Evolutionary conservation across 2,329 filamentous ascomycete species (phyloP), one percentile per base, ranked within the genome.

Genomic region (Cadophora sp.): DNA sequence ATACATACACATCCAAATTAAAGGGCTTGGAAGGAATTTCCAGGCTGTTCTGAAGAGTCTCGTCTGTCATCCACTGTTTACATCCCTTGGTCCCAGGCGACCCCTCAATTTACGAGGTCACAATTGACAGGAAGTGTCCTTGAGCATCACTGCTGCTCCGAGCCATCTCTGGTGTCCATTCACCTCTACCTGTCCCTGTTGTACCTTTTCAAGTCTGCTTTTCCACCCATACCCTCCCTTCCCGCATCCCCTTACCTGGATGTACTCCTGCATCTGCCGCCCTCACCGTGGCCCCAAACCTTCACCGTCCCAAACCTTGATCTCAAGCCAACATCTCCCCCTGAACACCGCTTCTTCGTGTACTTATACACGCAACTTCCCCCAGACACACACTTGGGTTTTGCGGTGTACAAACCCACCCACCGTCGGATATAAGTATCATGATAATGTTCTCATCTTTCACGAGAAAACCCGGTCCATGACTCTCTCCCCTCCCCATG

Each of bases 281-380:
- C 12, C 34, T 43, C 9, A 26, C 11, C 11, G 9, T 27, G 34
- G 11, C 8, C n/a, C 19, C 56, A 12, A 29, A 34, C 56, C 37
- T 34, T 40, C 56, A 40, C 56, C 56, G 56, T 59, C 34, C 14
- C 56, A 59, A 59, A 59, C 34, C 16, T 22, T 19, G 22, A 43
- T 59, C 43, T 59, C n/a, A 59, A 59, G 56, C 56, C 56, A 59
- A 43, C 56, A 26, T 59, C 56, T 37, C 31, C 31, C 29, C n/a
- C 55, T 34, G 31, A 58, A 34, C 55, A 58, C 29, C 22, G 55
- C 56, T 59, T 40, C 22, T 40, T 40, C 6, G 11, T 55, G 51
- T 31, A 55, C 27, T 31, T 31, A 55, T 55, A 55, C 7, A 59
- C n/a, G 12, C 31, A 26, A 27, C 22, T 1, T 40, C 12, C 34